Conservation (phyloP, 768 basidiomycete species). For the Aureoboletus auriporus region DNA sequence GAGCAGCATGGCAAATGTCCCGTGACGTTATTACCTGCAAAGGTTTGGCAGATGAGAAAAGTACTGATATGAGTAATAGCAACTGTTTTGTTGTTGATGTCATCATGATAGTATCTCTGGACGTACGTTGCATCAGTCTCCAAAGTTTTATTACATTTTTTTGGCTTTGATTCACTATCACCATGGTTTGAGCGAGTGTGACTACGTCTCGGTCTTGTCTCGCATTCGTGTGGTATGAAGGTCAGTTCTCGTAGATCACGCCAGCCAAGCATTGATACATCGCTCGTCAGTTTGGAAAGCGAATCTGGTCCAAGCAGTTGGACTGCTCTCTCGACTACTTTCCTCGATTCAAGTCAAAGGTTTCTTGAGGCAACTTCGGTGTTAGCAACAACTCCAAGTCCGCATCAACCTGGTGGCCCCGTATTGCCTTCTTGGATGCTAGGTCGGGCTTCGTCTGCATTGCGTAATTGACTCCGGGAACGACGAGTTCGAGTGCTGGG, state of each 20-base stretch:
- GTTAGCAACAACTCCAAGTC: too few species aligned
- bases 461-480: too few species aligned
- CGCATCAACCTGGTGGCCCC: too few species aligned
- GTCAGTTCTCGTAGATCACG: constrained; percentile 10
- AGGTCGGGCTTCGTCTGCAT: too few species aligned
- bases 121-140: constrained; percentile 5
- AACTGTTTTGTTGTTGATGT: constrained; percentile 6
- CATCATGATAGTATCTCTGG: not conserved
- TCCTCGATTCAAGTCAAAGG: constrained; percentile 50
- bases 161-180: constrained; percentile 13
- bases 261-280: not conserved
- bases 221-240: constrained; percentile 28
- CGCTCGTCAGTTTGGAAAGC: constrained; percentile 87
- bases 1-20: constrained; percentile 79
- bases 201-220: constrained; percentile 5
- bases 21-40: constrained; percentile 74
- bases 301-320: constrained; percentile 95
- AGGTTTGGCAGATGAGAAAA: constrained; percentile 82
- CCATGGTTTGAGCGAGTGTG: constrained; percentile 24
- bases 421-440: too few species aligned
- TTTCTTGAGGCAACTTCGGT: too few species aligned
- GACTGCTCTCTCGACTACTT: constrained; percentile 98
- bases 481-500: too few species aligned
- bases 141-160: constrained; percentile 7
- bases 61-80: constrained; percentile 60